A percentile compares a stretch with the other conserved stretches of the same genome.
These are phyloP conservation scores for Saitozyma sp. DNA, from an alignment of 768 basidiomycete genomes.

Conservation along the genomic window DNA sequence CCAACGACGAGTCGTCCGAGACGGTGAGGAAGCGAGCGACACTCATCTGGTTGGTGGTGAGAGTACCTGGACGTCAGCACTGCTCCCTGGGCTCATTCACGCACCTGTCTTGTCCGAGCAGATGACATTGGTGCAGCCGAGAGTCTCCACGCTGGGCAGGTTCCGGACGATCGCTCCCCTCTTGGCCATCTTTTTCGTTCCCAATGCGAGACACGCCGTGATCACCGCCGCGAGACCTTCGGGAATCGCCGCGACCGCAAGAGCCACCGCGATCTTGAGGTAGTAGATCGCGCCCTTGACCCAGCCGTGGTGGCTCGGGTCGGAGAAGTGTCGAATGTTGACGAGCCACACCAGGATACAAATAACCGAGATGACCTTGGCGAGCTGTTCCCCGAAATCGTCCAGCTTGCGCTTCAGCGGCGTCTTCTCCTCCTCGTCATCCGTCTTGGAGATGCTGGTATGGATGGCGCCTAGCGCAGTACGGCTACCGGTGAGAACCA, in stretches of 20 bases:
- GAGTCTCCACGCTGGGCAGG: slow-evolving; percentile 92
- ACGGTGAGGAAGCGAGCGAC: slow-evolving; percentile 84
- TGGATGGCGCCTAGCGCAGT: slow-evolving; percentile 98
- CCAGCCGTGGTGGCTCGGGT: slow-evolving; percentile 85
- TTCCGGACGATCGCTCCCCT: slow-evolving; percentile 97
- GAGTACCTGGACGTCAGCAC: slow-evolving; percentile 55
- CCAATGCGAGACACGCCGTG: slow-evolving; percentile 91
- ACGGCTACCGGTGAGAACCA: slow-evolving; percentile 77
- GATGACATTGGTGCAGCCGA: slow-evolving; percentile 97
- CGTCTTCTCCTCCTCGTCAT: slow-evolving; percentile 84
- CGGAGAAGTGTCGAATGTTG: slow-evolving; percentile 93
- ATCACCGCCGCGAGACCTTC: slow-evolving; percentile 98
- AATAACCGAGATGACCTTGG: slow-evolving; percentile 95
- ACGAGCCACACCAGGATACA: slow-evolving; percentile 97
- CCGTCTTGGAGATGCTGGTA: slow-evolving; percentile 76
- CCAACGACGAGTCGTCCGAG: slow-evolving; percentile 60
- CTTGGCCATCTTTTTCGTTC: slow-evolving; percentile 99
- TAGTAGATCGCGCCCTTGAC: slow-evolving; percentile 96
- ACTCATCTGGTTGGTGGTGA: slow-evolving; percentile 98
- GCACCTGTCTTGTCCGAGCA: slow-evolving; percentile 96
- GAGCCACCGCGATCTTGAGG: slow-evolving; percentile 97
- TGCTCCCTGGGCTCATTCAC: neutral
- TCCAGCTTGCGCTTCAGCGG: slow-evolving; percentile 96
- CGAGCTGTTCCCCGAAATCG: slow-evolving; percentile 95
- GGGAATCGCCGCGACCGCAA: slow-evolving; percentile 98